These are phyloP conservation scores for Cordia subcordata DNA, from an alignment of 257 asterid species.

Conservation along the genomic window DNA sequence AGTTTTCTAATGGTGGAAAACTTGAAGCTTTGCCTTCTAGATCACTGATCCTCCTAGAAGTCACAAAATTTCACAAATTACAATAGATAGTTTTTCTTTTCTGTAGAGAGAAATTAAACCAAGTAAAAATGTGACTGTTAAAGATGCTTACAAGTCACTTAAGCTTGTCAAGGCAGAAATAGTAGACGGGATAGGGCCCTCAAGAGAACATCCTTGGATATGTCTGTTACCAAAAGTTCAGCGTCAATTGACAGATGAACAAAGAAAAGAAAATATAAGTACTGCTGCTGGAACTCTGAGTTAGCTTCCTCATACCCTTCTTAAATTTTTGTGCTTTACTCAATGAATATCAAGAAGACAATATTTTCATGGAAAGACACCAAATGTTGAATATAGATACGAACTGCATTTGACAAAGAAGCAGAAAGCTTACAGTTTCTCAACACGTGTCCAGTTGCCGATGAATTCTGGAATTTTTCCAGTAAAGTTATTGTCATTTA, in stretches of 20 bases:
- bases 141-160: conserved; percentile 60
- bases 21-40: conserved; percentile 50
- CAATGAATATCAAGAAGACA: neutral
- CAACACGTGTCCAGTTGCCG: conserved; percentile 67
- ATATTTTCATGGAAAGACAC: neutral
- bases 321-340: no score
- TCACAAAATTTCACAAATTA: conserved; percentile 3
- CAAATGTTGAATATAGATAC: neutral
- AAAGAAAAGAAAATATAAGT: neutral
- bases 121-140: neutral
- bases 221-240: conserved; percentile 47
- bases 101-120: neutral
- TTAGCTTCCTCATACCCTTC: no score
- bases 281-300: no score
- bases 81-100: neutral
- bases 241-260: conserved; percentile 9
- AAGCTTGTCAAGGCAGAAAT: conserved; percentile 63
- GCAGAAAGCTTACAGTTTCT: conserved; percentile 62
- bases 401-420: neutral
- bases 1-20: conserved; percentile 51
- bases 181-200: conserved; percentile 81
- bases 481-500: conserved; percentile 83
- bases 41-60: conserved; percentile 90
- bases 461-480: conserved; percentile 82
- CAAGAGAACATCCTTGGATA: conserved; percentile 86